These are phyloP conservation scores for Podospora didyma DNA, from an alignment of 495 filamentous ascomycete species.

Conservation along the genomic window DNA sequence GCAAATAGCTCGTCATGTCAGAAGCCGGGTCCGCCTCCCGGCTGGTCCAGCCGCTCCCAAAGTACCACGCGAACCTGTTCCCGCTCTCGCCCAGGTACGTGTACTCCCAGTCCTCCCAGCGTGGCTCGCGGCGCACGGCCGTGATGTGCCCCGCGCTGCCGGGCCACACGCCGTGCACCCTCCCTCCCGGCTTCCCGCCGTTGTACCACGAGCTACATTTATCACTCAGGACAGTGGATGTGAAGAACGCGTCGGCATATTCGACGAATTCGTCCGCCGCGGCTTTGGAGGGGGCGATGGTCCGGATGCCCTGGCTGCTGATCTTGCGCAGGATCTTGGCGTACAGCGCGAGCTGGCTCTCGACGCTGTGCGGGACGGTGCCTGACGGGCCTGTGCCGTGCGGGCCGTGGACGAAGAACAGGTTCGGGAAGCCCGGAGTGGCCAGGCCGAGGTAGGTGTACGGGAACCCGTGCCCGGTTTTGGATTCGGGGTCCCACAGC, in stretches of 20 bases:
- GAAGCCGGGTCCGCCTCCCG: slow-evolving; percentile 32
- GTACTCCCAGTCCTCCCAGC: slow-evolving; percentile 74
- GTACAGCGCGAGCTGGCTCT: slow-evolving; percentile 55
- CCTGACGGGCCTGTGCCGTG: slow-evolving; percentile 51
- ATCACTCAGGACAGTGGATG: slow-evolving; percentile 56
- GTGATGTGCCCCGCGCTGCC: slow-evolving; percentile 58
- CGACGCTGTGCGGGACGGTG: slow-evolving; percentile 49
- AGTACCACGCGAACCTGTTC: slow-evolving; percentile 42
- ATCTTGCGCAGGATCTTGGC: slow-evolving; percentile 62
- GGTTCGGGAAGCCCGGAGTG: slow-evolving; percentile 63
- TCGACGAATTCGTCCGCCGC: slow-evolving; percentile 62
- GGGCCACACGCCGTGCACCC: slow-evolving; percentile 64
- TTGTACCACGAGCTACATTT: slow-evolving; percentile 72
- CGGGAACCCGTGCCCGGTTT: slow-evolving; percentile 51
- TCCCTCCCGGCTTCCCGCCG: slow-evolving; percentile 49
- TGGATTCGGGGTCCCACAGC: slow-evolving; percentile 37
- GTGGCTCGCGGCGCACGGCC: slow-evolving; percentile 52
- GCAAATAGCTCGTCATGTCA: slow-evolving; percentile 41
- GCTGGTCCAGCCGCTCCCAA: slow-evolving; percentile 39
- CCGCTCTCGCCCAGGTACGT: slow-evolving; percentile 43
- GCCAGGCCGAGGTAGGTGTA: slow-evolving; percentile 62
- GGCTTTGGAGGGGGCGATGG: slow-evolving; percentile 47
- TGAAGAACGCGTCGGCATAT: slow-evolving; percentile 59
- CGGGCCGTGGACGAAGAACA: slow-evolving; percentile 56
- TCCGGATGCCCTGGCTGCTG: slow-evolving; percentile 57